phyloP scores from a whole-genome alignment of 163 green algal genomes.

The Trebouxia gelatinosa region DNA sequence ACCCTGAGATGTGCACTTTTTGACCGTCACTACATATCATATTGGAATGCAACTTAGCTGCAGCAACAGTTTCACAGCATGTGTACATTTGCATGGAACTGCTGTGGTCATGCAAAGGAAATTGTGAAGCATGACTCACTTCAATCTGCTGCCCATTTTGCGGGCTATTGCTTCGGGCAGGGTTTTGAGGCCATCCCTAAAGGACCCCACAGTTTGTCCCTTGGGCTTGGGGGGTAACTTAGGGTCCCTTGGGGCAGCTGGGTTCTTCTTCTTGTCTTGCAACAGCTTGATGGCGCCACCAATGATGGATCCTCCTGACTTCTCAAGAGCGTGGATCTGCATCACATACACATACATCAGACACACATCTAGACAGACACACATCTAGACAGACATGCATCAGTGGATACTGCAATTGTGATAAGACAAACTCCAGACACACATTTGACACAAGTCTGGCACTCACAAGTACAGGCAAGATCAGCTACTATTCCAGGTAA shows the following conservation, averaged over 20 bases:
- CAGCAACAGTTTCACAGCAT: background rate
- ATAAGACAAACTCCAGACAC: too few species aligned
- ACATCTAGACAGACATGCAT: background rate
- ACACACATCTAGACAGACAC: background rate
- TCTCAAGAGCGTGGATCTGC: conserved; percentile 86
- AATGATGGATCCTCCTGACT: conserved; percentile 88
- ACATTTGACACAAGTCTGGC: too few species aligned
- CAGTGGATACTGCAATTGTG: too few species aligned
- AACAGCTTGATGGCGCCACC: conserved; percentile 88
- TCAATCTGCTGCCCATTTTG: conserved; percentile 54
- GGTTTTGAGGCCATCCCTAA: conserved; percentile 83
- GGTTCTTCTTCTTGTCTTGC: conserved; percentile 78
- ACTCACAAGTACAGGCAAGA: too few species aligned
- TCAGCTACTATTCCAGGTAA: too few species aligned
- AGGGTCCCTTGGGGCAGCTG: conserved; percentile 74
- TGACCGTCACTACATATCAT: too few species aligned
- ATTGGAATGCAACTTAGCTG: too few species aligned
- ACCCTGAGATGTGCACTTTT: too few species aligned
- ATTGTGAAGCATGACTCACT: conserved; percentile 26
- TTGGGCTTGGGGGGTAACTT: conserved; percentile 88
- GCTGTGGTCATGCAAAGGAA: too few species aligned
- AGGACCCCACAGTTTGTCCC: conserved; percentile 95
- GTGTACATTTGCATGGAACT: too few species aligned
- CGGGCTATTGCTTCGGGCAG: conserved; percentile 89
- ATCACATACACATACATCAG: background rate